These are phyloP conservation scores for Sarocladiaceae sp. DNA, from an alignment of 2,329 filamentous ascomycete genomes.

Conservation along the genomic window DNA sequence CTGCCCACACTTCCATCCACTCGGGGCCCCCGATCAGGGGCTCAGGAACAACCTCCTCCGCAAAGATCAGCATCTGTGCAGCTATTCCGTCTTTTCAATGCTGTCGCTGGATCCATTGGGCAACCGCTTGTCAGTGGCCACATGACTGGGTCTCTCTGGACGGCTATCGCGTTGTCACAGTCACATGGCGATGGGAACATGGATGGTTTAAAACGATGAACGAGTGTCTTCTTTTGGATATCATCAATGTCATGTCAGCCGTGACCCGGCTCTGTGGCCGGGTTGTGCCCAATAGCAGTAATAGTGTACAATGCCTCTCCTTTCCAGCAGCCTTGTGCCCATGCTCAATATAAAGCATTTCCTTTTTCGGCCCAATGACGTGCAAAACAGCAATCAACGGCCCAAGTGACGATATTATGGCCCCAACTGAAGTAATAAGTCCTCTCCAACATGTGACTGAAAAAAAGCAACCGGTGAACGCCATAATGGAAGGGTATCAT, in stretches of 20 bases:
- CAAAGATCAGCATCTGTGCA: neutral
- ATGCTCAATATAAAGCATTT: neutral
- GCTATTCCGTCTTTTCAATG: neutral
- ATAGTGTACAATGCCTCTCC: conserved; percentile 7
- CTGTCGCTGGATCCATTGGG: neutral
- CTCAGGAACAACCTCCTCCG: neutral
- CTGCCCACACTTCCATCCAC: neutral
- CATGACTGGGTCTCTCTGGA: neutral
- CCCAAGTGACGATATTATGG: neutral
- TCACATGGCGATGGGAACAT: too few species aligned
- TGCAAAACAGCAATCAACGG: neutral
- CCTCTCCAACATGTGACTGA: neutral
- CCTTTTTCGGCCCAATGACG: neutral
- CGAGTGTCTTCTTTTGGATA: conserved; percentile 2
- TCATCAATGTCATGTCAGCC: conserved; percentile 8
- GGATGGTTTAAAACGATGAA: neutral
- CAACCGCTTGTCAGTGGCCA: neutral
- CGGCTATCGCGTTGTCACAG: too few species aligned
- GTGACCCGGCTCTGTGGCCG: neutral
- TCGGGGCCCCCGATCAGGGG: neutral
- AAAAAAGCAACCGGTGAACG: conserved; percentile 4
- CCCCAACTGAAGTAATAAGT: neutral
- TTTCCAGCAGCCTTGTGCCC: neutral
- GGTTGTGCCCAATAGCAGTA: neutral
- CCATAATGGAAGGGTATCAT: conserved; percentile 9